Evolutionary conservation across 371 early-diverging fungal genomes (phyloP).

Genomic region (Chytridiales sp.): DNA sequence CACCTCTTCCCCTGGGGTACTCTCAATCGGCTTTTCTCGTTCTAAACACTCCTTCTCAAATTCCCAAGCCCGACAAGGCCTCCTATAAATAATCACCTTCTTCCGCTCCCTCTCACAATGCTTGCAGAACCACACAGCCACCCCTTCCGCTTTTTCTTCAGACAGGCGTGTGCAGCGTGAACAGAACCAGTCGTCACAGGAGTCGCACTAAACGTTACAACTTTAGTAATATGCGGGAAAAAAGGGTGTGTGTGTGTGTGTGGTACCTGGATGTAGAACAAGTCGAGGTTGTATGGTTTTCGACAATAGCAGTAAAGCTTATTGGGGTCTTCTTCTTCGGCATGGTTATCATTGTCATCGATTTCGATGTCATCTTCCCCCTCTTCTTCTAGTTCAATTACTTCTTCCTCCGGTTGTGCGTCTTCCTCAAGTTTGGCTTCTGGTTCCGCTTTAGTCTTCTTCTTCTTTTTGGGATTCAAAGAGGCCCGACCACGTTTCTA

Average conservation of each 20-base stretch:
- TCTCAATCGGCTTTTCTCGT: no score
- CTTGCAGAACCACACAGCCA: constrained; percentile 44
- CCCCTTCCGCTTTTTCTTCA: constrained; percentile 29
- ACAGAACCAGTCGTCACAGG: constrained; percentile 48
- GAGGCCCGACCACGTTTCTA: no score
- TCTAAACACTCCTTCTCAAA: no score
- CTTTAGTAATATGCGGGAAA: neutral
- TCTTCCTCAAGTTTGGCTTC: no score
- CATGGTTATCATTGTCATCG: constrained; percentile 3
- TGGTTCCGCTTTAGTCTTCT: no score
- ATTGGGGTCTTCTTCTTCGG: constrained; percentile 19
- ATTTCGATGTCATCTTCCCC: constrained; percentile 1
- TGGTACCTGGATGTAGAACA: constrained; percentile 41
- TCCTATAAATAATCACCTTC: no score
- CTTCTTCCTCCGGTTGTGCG: neutral
- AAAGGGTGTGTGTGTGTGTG: no score
- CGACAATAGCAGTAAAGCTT: constrained; percentile 38
- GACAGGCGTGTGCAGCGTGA: constrained; percentile 37
- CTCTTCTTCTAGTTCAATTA: constrained; percentile 5
- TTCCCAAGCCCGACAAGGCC: no score
- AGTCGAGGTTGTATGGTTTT: constrained; percentile 23
- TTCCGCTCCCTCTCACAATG: constrained; percentile 28
- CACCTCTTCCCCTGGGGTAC: no score
- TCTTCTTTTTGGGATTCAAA: no score
- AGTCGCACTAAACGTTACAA: constrained; percentile 29